A percentile compares a stretch with the other conserved stretches of the same genome.
Evolutionary conservation across 2,329 filamentous ascomycete genomes (phyloP).

Genomic region (Penicillium sp.): DNA sequence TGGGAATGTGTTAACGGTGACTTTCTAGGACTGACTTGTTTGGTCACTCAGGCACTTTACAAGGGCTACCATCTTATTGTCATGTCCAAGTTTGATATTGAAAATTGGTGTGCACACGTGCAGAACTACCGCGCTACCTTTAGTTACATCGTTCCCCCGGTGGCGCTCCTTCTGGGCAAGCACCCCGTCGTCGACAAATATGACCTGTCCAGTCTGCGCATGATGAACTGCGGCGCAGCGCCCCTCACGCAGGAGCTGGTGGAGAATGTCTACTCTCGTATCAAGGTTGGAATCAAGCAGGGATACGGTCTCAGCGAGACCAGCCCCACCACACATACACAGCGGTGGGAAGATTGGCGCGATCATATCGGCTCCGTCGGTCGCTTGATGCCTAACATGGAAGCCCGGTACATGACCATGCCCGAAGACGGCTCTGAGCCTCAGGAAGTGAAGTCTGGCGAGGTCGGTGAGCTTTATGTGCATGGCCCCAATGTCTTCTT

Average conservation of each 20-base stretch:
- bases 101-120: conserved; percentile 70
- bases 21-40: conserved; percentile 59
- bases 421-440: conserved; percentile 48
- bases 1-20: conserved; percentile 7
- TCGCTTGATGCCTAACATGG: conserved; percentile 70
- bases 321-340: conserved; percentile 70
- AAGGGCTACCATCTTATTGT: conserved; percentile 63
- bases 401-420: conserved; percentile 69
- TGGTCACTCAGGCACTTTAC: conserved; percentile 65
- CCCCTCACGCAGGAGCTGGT: conserved; percentile 78
- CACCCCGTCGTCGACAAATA: conserved; percentile 73
- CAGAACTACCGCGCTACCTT: conserved; percentile 73
- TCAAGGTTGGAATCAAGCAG: conserved; percentile 80
- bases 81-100: conserved; percentile 76
- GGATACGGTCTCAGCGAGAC: conserved; percentile 90
- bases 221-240: conserved; percentile 83
- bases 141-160: conserved; percentile 76
- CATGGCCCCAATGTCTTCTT: conserved; percentile 61
- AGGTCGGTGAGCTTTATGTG: conserved; percentile 66
- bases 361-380: conserved; percentile 74
- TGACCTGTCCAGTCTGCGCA: conserved; percentile 71
- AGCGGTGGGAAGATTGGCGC: conserved; percentile 71
- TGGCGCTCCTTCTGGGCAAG: conserved; percentile 76
- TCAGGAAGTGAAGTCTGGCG: conserved; percentile 56
- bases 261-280: conserved; percentile 66